Base-by-base conservation (phyloP, 176 grass and related monocot species). In the Avena sativa region DNA sequence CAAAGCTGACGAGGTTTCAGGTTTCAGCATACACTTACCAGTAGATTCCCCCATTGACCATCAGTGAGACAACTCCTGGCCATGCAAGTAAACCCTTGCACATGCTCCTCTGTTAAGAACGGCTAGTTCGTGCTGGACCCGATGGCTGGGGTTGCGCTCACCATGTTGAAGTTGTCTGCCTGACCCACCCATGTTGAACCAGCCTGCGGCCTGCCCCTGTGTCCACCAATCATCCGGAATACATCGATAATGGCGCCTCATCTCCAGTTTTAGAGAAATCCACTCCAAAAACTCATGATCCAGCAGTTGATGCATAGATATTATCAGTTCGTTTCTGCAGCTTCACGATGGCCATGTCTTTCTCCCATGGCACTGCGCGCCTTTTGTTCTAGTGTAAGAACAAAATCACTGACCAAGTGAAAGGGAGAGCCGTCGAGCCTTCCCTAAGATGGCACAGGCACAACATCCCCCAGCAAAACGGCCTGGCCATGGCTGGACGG, bases 21-120 rank as follows among this genome's bases (percentile, higher is more conserved):
- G 14, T 80, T 30, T 30, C n/a, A 63, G 40, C 40, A 64, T 8
- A 49, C 59, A 62, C 21, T 48, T 17, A 47, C n/a, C 78, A 49
- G n/a, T 30, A 21, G 13, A 63, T 47, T 70, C 50, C 84, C 9
- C 71, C 38, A 78, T 63, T 53, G 7, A 43, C 71, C 38, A 78
- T 63, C 47, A 4, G 50, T 67, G 50, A 92, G 74, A 78, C 82
- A 79, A 25, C 73, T 85, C 82, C 82, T 90, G 68, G 83, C 78
- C 85, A 81, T 88, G 74, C 75, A 95, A 86, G 66, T 26, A 44
- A 49, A 47, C 78, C 32, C 58, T 83, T 53, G 76, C 82, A 82
- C 90, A 90, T 86, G 79, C 88, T 52, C 85, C 93, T 25, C 80
- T 82, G 68, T 92, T 86, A 75, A 92, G 90, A 44, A 88, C 85